Evolutionary conservation across 805 yeast species (phyloP).

Genomic region (Huiozyma naganishii): DNA sequence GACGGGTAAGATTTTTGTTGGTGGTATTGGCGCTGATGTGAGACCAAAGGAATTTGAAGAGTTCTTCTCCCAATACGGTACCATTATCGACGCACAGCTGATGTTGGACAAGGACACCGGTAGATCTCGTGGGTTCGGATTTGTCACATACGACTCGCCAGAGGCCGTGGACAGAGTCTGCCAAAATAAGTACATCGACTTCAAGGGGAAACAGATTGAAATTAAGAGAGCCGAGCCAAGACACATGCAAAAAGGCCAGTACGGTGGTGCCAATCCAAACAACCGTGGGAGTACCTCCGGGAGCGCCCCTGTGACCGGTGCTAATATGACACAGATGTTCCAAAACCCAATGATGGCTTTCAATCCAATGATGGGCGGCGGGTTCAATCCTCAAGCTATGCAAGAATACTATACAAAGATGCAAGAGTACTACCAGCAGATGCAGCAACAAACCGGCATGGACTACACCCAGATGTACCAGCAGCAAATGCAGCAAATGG

Average conservation of each 20-base stretch:
- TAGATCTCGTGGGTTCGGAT: conserved; percentile 93
- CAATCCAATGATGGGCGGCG: conserved; percentile 20
- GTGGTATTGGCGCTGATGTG: conserved; percentile 92
- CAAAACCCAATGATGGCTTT: conserved; percentile 25
- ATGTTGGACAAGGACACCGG: conserved; percentile 98
- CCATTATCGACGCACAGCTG: conserved; percentile 87
- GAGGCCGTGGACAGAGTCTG: conserved; percentile 88
- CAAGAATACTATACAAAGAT: conserved; percentile 54
- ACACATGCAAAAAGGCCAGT: conserved; percentile 41
- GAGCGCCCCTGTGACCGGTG: conserved; percentile 16
- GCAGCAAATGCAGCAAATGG: conserved; percentile 29
- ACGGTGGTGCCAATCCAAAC: conserved; percentile 3
- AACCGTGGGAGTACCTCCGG: conserved; percentile 15
- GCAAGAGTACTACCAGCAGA: conserved; percentile 39
- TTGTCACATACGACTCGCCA: conserved; percentile 89
- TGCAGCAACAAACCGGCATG: conserved; percentile 28
- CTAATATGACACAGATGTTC: conserved; percentile 17
- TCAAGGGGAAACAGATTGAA: conserved; percentile 81
- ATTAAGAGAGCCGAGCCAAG: conserved; percentile 80
- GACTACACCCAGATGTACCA: conserved; percentile 28
- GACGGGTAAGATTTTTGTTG: conserved; percentile 93
- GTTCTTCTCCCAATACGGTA: conserved; percentile 80
- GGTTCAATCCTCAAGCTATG: conserved; percentile 43
- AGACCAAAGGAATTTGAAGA: conserved; percentile 83
- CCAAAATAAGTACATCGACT: conserved; percentile 66